Evolutionary conservation across 2,329 filamentous ascomycete species (phyloP), one percentile per base, ranked within the genome.

Genomic region (Apiospora rasikravindrae): DNA sequence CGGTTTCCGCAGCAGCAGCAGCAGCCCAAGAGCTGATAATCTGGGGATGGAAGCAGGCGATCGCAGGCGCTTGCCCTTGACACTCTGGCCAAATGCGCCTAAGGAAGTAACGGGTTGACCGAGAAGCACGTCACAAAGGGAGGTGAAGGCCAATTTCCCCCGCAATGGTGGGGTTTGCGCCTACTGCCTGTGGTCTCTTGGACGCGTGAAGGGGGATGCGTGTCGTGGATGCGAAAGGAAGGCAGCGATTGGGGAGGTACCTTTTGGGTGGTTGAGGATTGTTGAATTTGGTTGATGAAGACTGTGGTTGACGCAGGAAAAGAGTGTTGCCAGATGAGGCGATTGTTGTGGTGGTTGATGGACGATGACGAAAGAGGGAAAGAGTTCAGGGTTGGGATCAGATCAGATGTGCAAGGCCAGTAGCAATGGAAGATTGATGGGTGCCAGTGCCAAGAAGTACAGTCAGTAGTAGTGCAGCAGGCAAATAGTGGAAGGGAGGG

Each of bases 111-210:
- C 49, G 68, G 47, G 29, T 19, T 53, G 68, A 57, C 26, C 37
- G 68, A 37, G 49, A 57, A 53, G 45, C 45, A 64, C 57, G 57
- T 64, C 33, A 64, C 57, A 64, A 64, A 64, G 57, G 57, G 57
- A 64, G 57, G 57, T 64, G 57, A 64, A 64, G 33, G 33, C 13
- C 57, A 64, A 40, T 64, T 69, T 72, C 78, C 78, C 79, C 79
- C 79, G 78, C 78, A 76, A 77, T 77, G 74, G 79, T 79, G 78
- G 79, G 79, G 79, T 81, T 80, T 81, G 79, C 79, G 79, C 79
- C 79, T 80, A 78, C 76, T 75, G 71, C 75, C 77, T 73, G 75
- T 67, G 72, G 71, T 74, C 73, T 73, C n/a, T 33, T 40, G 33
- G 33, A 40, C 57, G 57, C 57, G 57, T 64, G 57, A 64, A 64